Base-by-base conservation (phyloP, 164 flowering plant species). In the Piper betle region DNA sequence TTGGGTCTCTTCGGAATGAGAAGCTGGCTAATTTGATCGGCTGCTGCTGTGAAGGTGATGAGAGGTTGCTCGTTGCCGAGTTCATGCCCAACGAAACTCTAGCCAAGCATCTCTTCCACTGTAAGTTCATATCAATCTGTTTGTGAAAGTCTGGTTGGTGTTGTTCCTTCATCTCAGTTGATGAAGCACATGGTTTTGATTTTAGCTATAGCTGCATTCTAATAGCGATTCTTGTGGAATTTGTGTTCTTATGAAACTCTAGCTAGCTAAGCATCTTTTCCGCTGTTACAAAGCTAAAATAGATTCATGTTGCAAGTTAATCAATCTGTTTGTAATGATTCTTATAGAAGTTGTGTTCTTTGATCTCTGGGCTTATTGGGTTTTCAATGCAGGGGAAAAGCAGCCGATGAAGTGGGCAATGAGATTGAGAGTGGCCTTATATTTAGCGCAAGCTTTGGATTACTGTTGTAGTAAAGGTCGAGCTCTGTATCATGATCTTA, bases 361-460 rank as follows among this genome's bases (percentile, higher is more conserved):
- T 25, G 33, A 25, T 25, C 33, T 25, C 33, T 25, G 33, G 33
- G 33, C 33, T 25, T 25, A 25, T 25, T 25, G 33, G 33, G 33
- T 25, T 25, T 25, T 25, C 33, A 25, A 25, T 54, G 25, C 46
- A 90, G 99, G 99, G 99, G 97, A 90, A 65, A 59, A 66, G 1
- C 92, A 84, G 66, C 97, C 97, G 0, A 84, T 93, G 97, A 86
- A 85, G 84, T 93, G 98, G 98, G 87, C 93, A 38, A 90, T 90
- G 96, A 81, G 99, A 69, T 71, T 90, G 75, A 81, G 97, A 73
- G 98, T 93, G 64, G 92, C 92, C 18, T 69, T 84, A 58, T 84
- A 84, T 71, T 73, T 87, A 66, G 87, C 94, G 37, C 90, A 85
- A 78, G 97, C 94, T 25, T 69, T 90, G 71, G 97, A 90, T 50